These are phyloP conservation scores for Ustilago nuda DNA, from an alignment of 1,284 basidiomycete species.

Conservation along the genomic window DNA sequence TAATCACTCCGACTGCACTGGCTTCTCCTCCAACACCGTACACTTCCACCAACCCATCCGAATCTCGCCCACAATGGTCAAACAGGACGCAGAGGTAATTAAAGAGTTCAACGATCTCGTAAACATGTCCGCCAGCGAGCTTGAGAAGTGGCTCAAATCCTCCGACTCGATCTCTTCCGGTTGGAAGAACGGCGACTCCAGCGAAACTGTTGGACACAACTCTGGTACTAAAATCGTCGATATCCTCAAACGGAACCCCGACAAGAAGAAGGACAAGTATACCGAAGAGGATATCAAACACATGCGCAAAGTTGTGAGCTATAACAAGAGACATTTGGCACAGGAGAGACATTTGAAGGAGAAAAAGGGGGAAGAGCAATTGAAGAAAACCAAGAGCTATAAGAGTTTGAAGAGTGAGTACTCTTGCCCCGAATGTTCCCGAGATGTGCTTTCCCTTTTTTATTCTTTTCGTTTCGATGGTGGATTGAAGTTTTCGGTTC, in stretches of 20 bases:
- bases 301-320: constrained; percentile 68
- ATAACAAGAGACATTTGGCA: constrained; percentile 67
- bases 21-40: neutral
- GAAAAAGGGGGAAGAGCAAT: constrained; percentile 56
- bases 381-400: constrained; percentile 59
- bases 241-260: constrained; percentile 67
- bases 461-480: constrained; percentile 19
- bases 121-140: constrained; percentile 67
- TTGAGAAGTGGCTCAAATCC: constrained; percentile 66
- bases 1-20: neutral
- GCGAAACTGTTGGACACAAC: constrained; percentile 64
- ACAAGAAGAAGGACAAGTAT: constrained; percentile 63
- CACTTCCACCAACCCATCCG: neutral
- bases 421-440: neutral
- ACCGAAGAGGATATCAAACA: constrained; percentile 65
- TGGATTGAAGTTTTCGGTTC: too few relatives aligned
- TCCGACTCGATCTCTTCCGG: constrained; percentile 52
- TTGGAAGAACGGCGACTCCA: constrained; percentile 56
- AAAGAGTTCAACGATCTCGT: constrained; percentile 65
- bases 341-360: constrained; percentile 62
- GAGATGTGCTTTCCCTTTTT: neutral
- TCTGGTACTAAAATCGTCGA: constrained; percentile 62
- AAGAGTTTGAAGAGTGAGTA: constrained; percentile 59
- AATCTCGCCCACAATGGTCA: constrained; percentile 48
- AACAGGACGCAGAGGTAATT: constrained; percentile 55